phyloP scores from a whole-genome alignment of 129 eudicot genomes.

The Pittosporum tobira region DNA sequence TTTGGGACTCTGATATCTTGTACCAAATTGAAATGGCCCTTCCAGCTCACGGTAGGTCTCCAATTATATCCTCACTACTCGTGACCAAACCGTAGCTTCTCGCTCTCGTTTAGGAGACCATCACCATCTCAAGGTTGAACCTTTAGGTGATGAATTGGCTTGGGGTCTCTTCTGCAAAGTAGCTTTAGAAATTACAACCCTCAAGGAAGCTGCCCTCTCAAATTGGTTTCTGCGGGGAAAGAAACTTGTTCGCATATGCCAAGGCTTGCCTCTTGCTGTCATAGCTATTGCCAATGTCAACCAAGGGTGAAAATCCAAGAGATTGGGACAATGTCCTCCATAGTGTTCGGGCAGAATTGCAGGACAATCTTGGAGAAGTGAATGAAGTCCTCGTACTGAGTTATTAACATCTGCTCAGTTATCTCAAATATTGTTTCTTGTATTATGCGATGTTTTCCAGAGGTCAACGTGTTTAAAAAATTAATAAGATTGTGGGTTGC shows the following conservation, averaged over 20 bases:
- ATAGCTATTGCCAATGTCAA: background rate
- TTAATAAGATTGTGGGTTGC: background rate
- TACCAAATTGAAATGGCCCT: background rate
- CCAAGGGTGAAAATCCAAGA: background rate
- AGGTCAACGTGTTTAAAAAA: constrained; percentile 1
- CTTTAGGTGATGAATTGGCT: background rate
- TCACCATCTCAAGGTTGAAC: background rate
- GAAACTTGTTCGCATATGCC: background rate
- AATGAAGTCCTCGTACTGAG: background rate
- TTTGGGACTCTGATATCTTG: background rate
- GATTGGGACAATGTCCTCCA: background rate
- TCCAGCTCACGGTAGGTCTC: too few species aligned
- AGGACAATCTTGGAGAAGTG: background rate
- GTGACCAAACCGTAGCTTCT: background rate
- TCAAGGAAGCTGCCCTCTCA: background rate
- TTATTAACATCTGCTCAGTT: background rate
- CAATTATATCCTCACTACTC: too few species aligned
- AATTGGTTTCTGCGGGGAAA: too few species aligned
- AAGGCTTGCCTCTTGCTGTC: constrained; percentile 10
- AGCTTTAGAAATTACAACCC: constrained; percentile 1
- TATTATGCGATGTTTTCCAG: constrained; percentile 7
- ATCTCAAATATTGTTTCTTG: constrained; percentile 2
- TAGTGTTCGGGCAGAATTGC: background rate
- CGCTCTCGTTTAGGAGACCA: background rate
- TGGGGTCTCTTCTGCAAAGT: constrained; percentile 1